Evolutionary conservation across 176 grass and related monocot species (phyloP), one percentile per base, ranked within the genome.

Genomic region (Ensete glaucum): DNA sequence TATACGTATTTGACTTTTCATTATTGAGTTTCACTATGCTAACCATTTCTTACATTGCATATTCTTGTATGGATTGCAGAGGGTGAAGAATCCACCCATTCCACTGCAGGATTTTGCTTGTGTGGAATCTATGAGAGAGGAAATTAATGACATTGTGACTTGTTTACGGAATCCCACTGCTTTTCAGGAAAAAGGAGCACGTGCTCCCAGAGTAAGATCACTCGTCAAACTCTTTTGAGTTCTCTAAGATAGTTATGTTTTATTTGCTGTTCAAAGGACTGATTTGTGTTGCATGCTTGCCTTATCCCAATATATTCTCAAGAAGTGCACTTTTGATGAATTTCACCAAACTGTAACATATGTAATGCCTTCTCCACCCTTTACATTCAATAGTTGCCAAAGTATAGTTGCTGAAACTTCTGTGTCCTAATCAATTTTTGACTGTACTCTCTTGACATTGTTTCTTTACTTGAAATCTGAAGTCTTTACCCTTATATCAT

Each of bases 111-210:
- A 83, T 71, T 83, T 83, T 83, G 64, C 81, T 70, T 77, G 75
- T 27, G 67, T 83, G 51, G 81, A 83, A 52, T 83, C 81, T 63
- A 83, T 83, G 81, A 83, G 74, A 53, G 81, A 83, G 66, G 81
- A 83, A 77, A 83, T 83, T 16, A 72, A 77, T 83, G 81, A 83
- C 65, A 83, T 83, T 53, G 81, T 83, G n/a, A 83, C 81, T 52
- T 77, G 81, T 62, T 73, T 83, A 63, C 26, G 56, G 12, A 64
- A 83, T 71, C 81, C 81, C 49, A 71, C 50, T 76, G 81, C 81
- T 62, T 83, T 83, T 62, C 73, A 77, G 21, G 81, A 83, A 77
- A 83, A 77, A 55, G 81, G 81, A 53, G 81, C 81, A 71, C 81
- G 63, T 70, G 81, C 73, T 27, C 81, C 81, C 15, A 77, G 50